Evolutionary conservation across 257 asterid species (phyloP).

Genomic region (Petrea volubilis): DNA sequence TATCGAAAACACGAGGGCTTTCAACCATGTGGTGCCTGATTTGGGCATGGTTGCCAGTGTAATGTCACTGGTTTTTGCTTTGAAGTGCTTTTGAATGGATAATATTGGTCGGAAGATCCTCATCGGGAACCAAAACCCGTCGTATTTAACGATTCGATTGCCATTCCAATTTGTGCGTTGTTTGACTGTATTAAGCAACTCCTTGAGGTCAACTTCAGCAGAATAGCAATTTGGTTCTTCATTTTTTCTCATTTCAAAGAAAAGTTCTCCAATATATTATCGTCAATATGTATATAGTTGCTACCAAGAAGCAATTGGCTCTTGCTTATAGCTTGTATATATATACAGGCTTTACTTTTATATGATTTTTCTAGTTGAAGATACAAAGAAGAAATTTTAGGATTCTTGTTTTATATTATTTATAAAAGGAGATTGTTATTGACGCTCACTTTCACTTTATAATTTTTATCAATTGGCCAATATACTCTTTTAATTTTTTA

Average conservation of each 20-base stretch:
- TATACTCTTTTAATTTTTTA: too few species aligned
- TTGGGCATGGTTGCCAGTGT: constrained; percentile 20
- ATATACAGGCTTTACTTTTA: too few species aligned
- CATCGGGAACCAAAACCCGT: constrained; percentile 16
- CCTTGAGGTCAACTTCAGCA: background rate
- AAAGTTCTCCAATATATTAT: too few species aligned
- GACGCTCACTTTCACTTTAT: too few species aligned
- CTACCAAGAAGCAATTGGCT: too few species aligned
- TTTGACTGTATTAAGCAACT: constrained; percentile 3
- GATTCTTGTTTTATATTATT: too few species aligned
- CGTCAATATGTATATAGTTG: too few species aligned
- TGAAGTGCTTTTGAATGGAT: constrained; percentile 1
- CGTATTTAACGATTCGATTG: background rate
- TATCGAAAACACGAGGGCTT: constrained; percentile 20
- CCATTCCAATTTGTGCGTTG: constrained; percentile 14
- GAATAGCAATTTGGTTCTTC: background rate
- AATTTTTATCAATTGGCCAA: too few species aligned
- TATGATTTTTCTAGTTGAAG: too few species aligned
- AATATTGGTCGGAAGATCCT: background rate
- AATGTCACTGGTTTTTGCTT: constrained; percentile 13
- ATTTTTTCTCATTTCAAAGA: background rate
- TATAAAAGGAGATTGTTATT: too few species aligned
- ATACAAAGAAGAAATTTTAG: too few species aligned
- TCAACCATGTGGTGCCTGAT: constrained; percentile 35
- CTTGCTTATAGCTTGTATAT: too few species aligned